Conservation (phyloP, 164 flowering plant species). For the Aristolochia fimbriata region DNA sequence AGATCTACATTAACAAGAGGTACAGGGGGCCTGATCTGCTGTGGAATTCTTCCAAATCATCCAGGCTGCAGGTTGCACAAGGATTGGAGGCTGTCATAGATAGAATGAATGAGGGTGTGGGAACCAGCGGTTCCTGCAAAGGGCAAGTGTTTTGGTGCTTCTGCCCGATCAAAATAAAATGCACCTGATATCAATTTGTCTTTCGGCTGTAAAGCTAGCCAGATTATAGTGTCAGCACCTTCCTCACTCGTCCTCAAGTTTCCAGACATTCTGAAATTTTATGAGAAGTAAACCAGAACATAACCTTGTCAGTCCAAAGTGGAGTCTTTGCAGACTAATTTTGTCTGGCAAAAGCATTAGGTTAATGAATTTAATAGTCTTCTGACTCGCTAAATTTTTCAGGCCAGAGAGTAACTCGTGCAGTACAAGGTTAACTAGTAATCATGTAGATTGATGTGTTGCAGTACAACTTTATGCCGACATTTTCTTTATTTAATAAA, state of each 20-base stretch:
- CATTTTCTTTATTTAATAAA: neutral
- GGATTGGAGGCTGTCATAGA: conserved; percentile 35
- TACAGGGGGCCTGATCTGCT: no score
- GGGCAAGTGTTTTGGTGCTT: conserved; percentile 67
- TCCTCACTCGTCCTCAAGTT: conserved; percentile 71
- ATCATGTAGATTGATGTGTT: no score
- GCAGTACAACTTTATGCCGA: neutral
- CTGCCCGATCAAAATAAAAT: conserved; percentile 83
- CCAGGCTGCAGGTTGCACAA: conserved; percentile 14
- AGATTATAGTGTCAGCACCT: conserved; percentile 83
- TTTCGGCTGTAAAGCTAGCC: conserved; percentile 87
- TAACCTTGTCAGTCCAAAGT: neutral
- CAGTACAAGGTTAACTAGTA: no score
- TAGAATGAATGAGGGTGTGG: conserved; percentile 43
- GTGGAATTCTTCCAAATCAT: neutral
- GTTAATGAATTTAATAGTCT: no score
- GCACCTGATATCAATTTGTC: conserved; percentile 65
- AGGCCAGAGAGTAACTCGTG: no score
- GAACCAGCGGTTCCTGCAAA: conserved; percentile 54
- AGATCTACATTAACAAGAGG: no score
- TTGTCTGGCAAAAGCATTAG: no score
- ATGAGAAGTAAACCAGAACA: neutral
- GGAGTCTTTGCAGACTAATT: no score
- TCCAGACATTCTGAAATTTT: conserved; percentile 46
- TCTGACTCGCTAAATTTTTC: no score